Base-by-base conservation (phyloP, 2,329 filamentous ascomycete species). In the Alternaria conjuncta region DNA sequence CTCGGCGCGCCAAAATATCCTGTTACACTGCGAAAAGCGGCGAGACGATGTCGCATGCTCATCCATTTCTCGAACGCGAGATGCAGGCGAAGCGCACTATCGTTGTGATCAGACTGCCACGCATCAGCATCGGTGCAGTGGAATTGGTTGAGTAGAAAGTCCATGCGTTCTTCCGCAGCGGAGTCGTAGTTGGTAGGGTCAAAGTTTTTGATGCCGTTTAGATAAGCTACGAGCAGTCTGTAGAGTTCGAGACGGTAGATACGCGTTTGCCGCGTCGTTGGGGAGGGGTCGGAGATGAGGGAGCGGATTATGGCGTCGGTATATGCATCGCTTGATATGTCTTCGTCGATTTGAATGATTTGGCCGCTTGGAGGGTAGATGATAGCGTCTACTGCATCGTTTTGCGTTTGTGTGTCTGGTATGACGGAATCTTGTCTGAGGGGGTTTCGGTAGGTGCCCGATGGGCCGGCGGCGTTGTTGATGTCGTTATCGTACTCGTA, bases 401-500 rank as follows among this genome's bases (percentile, higher is more conserved):
- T 20, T 3, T 41, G 46, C 7, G 45, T 20, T 45, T 62, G 64
- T 20, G 58, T 56, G 6, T 57, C 60, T 18, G 64, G 53, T 8
- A 67, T 64, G 28, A 65, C 64, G 0, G 64, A 67, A 23, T 69
- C 64, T 23, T 60, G 62, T 44, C 57, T 56, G 12, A 36, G 44
- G 20, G 57, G 53, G 10, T 64, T 54, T 21, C 21, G 50, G 11
- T 67, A 60, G 32, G 62, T 65, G n/a, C 64, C 67, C 8, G 57
- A 67, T n/a, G 67, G 64, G 8, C 64, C 67, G 20, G 62, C 61
- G 41, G 25, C 53, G 23, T 46, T 15, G 12, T 54, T 12, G 9
- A 44, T 11, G 15, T 54, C 12, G 12, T 56, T 15, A 3, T 55
- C 44, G 44, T 55, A 49, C 18, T 21, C 46, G 23, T 53, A 60